Evolutionary conservation across 768 basidiomycete species (phyloP).

Genomic region (Crepidotus variabilis): DNA sequence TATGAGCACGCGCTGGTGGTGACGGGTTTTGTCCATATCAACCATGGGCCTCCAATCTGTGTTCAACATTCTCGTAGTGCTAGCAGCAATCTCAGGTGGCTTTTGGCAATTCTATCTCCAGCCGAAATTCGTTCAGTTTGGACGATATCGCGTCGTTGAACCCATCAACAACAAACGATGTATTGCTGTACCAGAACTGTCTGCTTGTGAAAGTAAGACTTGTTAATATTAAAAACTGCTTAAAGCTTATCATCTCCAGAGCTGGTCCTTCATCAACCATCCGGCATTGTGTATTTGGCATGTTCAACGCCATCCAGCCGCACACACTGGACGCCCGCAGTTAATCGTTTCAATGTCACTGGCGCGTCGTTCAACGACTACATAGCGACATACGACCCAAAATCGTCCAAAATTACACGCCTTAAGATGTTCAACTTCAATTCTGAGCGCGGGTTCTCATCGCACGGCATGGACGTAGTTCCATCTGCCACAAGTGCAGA

Average conservation of each 20-base stretch:
- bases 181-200: conserved; percentile 43
- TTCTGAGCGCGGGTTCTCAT: conserved; percentile 40
- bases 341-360: conserved; percentile 30
- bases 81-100: conserved; percentile 37
- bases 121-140: conserved; percentile 37
- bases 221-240: not conserved
- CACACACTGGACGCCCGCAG: conserved; percentile 48
- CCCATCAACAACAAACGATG: conserved; percentile 48
- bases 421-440: conserved; percentile 39
- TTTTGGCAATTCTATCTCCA: conserved; percentile 46
- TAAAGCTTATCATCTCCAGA: conserved; percentile 31
- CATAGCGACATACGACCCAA: conserved; percentile 57
- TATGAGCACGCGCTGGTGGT: no score
- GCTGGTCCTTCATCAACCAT: conserved; percentile 52
- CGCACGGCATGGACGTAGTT: conserved; percentile 71
- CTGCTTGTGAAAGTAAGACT: conserved; percentile 65
- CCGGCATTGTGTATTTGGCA: conserved; percentile 58
- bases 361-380: conserved; percentile 45
- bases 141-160: conserved; percentile 41
- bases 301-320: conserved; percentile 52
- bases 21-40: not conserved
- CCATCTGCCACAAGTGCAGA: conserved; percentile 42
- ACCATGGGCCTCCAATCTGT: conserved; percentile 9
- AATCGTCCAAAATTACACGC: conserved; percentile 38
- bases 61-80: conserved; percentile 28